A percentile compares a stretch with the other conserved stretches of the same genome.
Conservation (phyloP, 1,139 yeast genomes). For the Nakaseomyces bracarensis region DNA sequence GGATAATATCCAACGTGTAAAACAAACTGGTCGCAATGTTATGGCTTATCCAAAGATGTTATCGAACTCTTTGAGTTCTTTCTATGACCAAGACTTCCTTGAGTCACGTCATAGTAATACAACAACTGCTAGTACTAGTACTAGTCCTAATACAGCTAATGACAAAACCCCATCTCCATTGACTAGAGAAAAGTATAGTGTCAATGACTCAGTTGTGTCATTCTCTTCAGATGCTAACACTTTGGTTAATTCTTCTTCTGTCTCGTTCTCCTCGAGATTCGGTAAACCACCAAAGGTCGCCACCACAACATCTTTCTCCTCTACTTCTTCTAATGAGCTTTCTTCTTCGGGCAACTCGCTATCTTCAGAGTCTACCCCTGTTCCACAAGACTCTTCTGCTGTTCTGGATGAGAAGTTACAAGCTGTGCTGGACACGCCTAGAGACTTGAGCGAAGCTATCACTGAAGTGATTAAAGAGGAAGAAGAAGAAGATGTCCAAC, state of each 20-base stretch:
- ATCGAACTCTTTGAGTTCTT: neutral
- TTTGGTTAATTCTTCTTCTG: slow-evolving; percentile 5
- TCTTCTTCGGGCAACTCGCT: slow-evolving; percentile 5
- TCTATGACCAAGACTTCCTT: neutral
- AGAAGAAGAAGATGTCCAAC: neutral
- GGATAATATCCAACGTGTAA: slow-evolving; percentile 14
- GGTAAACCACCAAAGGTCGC: neutral
- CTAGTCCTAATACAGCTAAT: neutral
- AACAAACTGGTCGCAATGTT: slow-evolving; percentile 12
- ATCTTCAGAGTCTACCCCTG: slow-evolving; percentile 6
- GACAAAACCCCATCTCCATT: neutral
- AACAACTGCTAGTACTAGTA: neutral
- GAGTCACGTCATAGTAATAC: too few relatives aligned
- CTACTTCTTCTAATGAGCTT: neutral
- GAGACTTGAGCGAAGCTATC: neutral
- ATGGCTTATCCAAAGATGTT: slow-evolving; percentile 1
- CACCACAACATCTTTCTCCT: neutral
- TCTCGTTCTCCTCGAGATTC: neutral
- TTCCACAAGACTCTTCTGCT: neutral
- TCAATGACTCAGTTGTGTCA: neutral
- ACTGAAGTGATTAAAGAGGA: neutral
- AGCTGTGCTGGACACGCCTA: neutral
- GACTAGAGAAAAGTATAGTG: neutral
- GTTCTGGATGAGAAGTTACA: neutral
- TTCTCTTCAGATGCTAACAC: slow-evolving; percentile 8